These are phyloP conservation scores for Pythium folliculosum DNA, from an alignment of 352 stramenopile genomes.

Conservation along the genomic window DNA sequence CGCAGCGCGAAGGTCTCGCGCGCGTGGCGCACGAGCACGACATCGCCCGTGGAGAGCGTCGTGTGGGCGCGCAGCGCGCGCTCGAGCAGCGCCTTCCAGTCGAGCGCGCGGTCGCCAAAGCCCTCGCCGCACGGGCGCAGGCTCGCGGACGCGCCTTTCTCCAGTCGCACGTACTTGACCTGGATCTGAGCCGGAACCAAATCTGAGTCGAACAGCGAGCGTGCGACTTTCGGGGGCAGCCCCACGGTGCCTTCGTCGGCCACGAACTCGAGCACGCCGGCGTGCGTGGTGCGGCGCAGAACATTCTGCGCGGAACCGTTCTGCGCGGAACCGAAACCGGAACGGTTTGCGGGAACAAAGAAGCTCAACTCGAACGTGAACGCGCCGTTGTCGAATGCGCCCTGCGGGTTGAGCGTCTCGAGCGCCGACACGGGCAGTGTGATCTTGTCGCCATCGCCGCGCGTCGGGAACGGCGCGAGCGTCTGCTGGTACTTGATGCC, in stretches of 20 bases:
- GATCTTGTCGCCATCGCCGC: constrained; percentile 74
- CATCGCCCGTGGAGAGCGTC: constrained; percentile 73
- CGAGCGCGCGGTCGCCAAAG: constrained; percentile 76
- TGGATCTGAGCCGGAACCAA: constrained; percentile 41
- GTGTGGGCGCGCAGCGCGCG: constrained; percentile 71
- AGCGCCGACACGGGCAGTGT: constrained; percentile 73
- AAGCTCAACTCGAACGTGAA: constrained; percentile 86
- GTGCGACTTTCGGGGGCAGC: constrained; percentile 75
- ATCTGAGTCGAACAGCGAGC: constrained; percentile 53
- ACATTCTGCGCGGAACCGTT: constrained; percentile 7
- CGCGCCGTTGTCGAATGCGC: constrained; percentile 71
- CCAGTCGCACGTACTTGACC: constrained; percentile 73
- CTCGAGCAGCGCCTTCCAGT: constrained; percentile 83
- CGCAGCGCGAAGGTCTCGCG: constrained; percentile 74
- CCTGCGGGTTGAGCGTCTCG: constrained; percentile 74
- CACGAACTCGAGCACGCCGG: constrained; percentile 79
- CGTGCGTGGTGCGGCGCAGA: constrained; percentile 56
- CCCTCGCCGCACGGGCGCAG: constrained; percentile 67
- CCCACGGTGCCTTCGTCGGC: constrained; percentile 76
- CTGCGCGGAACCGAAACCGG: constrained; percentile 17
- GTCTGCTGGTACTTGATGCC: constrained; percentile 64
- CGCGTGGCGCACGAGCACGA: constrained; percentile 76
- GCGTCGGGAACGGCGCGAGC: constrained; percentile 49
- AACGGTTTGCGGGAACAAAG: too few relatives aligned
- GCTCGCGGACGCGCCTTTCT: constrained; percentile 66